Evolutionary conservation across 2,329 filamentous ascomycete species (phyloP), one percentile per base, ranked within the genome.

Genomic region (Nothomitra cinnamomea): DNA sequence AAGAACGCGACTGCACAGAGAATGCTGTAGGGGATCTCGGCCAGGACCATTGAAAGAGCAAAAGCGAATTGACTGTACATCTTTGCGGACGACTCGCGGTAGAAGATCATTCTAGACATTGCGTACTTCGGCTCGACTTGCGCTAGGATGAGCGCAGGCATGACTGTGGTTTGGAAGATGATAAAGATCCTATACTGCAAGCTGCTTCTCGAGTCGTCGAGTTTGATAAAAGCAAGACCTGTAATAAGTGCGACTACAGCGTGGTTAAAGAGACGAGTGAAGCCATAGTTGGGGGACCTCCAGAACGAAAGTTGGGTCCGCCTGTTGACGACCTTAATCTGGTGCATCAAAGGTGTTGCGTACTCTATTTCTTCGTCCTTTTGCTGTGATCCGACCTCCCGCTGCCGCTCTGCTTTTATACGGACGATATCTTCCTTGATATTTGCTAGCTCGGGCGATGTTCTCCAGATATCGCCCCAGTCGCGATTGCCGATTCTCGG

Each of bases 151-250:
- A 94, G 73, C 1, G 85, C 85, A 0, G 87, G 87, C 24, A 95
- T 74, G 21, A 94, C 85, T 0, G 86, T 87, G 52, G 88, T 79
- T 65, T 94, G 87, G 77, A 95, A 95, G 65, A 92, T 85, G 66
- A 90, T 79, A 67, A 95, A 95, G 57, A 95, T 77, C 56, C 83
- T 82, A 71, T 92, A 85, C 66, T 95, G 88, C 3, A 95, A 74
- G 1, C 83, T 85, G 1, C 82, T 70, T 8, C 83, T 78, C 1
- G 83, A 87, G 61, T 88, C 69, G 62, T 90, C 81, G 7, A 94
- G 77, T 56, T 87, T 77, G 49, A 94, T 72, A 65, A 84, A 95
- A 35, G 83, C 83, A 12, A 94, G 74, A 60, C 88, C 88, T 0
- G 83, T 87, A 54, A 94, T 70, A 13, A 94, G 63, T 1, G 85